phyloP scores from a whole-genome alignment of 2,329 filamentous ascomycete species.

The Fragosphaeria purpurea region DNA sequence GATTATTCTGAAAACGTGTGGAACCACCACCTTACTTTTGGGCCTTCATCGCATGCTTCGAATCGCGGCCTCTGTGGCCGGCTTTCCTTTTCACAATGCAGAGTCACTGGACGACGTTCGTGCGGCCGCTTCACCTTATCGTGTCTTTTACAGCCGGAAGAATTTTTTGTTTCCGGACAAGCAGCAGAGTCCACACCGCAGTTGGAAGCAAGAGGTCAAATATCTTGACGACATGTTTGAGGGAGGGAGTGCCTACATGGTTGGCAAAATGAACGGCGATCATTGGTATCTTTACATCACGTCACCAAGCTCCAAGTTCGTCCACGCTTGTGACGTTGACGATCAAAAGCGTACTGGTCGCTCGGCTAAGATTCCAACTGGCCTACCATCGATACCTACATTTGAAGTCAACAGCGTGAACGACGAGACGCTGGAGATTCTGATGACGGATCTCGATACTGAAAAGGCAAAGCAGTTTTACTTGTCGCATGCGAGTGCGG shows the following conservation, averaged over 20 bases:
- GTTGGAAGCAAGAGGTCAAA: conserved; percentile 93
- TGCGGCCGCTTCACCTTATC: conserved; percentile 77
- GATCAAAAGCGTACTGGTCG: conserved; percentile 23
- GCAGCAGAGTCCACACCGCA: conserved; percentile 87
- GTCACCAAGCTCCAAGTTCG: conserved; percentile 62
- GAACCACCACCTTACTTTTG: conserved; percentile 85
- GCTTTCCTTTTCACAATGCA: conserved; percentile 75
- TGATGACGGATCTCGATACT: conserved; percentile 62
- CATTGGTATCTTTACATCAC: conserved; percentile 99
- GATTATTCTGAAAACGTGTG: conserved; percentile 95
- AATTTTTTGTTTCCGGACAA: conserved; percentile 94
- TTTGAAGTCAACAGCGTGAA: conserved; percentile 33
- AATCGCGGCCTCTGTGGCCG: conserved; percentile 77
- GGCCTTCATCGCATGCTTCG: conserved; percentile 85
- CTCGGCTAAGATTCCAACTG: conserved; percentile 49
- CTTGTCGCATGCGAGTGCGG: conserved; percentile 66
- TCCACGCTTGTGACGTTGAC: conserved; percentile 67
- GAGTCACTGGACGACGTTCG: conserved; percentile 55
- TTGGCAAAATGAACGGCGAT: conserved; percentile 99
- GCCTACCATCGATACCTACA: conserved; percentile 20
- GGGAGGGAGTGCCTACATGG: conserved; percentile 95
- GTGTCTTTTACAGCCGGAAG: conserved; percentile 98
- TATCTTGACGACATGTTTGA: conserved; percentile 87
- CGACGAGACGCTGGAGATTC: conserved; percentile 68
- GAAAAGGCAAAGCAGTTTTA: conserved; percentile 64